Conservation (phyloP, 257 asterid species). For the Knoxia roxburghii region DNA sequence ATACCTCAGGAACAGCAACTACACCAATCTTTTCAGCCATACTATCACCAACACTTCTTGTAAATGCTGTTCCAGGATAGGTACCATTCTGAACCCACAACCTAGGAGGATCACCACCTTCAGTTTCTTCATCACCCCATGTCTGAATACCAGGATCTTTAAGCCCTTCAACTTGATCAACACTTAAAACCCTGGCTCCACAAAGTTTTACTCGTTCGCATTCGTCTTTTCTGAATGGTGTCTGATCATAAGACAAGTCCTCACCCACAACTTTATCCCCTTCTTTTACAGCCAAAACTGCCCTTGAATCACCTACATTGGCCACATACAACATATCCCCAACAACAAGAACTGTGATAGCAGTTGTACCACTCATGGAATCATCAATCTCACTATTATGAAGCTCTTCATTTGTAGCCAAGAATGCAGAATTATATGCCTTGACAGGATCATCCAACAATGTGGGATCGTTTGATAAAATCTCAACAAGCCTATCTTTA, state of each 20-base stretch:
- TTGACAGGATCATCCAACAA: slow-evolving; percentile 78
- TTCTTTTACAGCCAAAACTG: slow-evolving; percentile 76
- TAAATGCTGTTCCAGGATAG: slow-evolving; percentile 97
- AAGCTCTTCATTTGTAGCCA: slow-evolving; percentile 71
- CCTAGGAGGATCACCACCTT: slow-evolving; percentile 94
- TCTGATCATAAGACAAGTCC: slow-evolving; percentile 77
- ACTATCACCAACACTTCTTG: slow-evolving; percentile 84
- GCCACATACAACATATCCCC: slow-evolving; percentile 84
- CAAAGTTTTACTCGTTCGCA: slow-evolving; percentile 82
- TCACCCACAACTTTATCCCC: slow-evolving; percentile 55
- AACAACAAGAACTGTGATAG: slow-evolving; percentile 65
- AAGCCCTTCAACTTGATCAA: slow-evolving; percentile 91
- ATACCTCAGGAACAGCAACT: slow-evolving; percentile 76
- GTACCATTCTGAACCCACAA: slow-evolving; percentile 89
- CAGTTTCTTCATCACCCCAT: slow-evolving; percentile 91
- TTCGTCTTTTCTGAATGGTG: slow-evolving; percentile 91
- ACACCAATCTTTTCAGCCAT: slow-evolving; percentile 88
- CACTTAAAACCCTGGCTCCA: slow-evolving; percentile 92
- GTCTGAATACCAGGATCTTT: slow-evolving; percentile 83
- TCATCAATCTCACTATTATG: slow-evolving; percentile 70
- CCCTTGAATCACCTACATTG: slow-evolving; percentile 93
- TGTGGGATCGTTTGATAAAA: slow-evolving; percentile 44
- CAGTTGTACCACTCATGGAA: slow-evolving; percentile 97
- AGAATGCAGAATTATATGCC: slow-evolving; percentile 68
- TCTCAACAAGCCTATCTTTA: slow-evolving; percentile 68